phyloP scores from a whole-genome alignment of 2,329 filamentous ascomycete genomes.

The Drechslerella dactyloides region DNA sequence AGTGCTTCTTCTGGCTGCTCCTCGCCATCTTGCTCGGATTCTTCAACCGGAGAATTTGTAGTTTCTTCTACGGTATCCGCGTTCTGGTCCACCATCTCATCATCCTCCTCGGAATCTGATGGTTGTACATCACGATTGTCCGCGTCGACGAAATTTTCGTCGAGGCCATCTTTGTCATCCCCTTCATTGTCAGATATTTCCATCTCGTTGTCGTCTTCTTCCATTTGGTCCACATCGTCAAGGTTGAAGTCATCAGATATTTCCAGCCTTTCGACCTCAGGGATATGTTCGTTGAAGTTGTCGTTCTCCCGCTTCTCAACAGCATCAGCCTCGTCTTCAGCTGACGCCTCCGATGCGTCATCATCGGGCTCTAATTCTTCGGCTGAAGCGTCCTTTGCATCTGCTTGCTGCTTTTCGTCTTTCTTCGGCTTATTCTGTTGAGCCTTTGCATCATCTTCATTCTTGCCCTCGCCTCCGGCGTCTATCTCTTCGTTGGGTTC shows the following conservation, averaged over 20 bases:
- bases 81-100: constrained; percentile 63
- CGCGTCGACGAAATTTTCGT: constrained; percentile 56
- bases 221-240: constrained; percentile 68
- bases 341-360: constrained; percentile 48
- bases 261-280: constrained; percentile 81
- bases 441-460: constrained; percentile 55
- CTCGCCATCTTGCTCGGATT: constrained; percentile 57
- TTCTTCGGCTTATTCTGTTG: constrained; percentile 59
- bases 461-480: constrained; percentile 56
- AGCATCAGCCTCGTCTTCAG: constrained; percentile 52
- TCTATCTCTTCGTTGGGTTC: constrained; percentile 62
- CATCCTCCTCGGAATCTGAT: constrained; percentile 60
- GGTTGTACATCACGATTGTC: constrained; percentile 61
- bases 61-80: constrained; percentile 61
- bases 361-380: constrained; percentile 67
- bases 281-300: constrained; percentile 74
- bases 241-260: constrained; percentile 88
- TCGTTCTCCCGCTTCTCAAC: constrained; percentile 69
- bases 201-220: constrained; percentile 64
- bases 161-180: constrained; percentile 60
- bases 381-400: constrained; percentile 68
- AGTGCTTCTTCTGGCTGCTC: constrained; percentile 53
- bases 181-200: constrained; percentile 67
- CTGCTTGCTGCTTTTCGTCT: constrained; percentile 55
- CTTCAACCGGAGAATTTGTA: constrained; percentile 63